phyloP scores from a whole-genome alignment of 805 yeast genomes.

The Metschnikowia orientalis region DNA sequence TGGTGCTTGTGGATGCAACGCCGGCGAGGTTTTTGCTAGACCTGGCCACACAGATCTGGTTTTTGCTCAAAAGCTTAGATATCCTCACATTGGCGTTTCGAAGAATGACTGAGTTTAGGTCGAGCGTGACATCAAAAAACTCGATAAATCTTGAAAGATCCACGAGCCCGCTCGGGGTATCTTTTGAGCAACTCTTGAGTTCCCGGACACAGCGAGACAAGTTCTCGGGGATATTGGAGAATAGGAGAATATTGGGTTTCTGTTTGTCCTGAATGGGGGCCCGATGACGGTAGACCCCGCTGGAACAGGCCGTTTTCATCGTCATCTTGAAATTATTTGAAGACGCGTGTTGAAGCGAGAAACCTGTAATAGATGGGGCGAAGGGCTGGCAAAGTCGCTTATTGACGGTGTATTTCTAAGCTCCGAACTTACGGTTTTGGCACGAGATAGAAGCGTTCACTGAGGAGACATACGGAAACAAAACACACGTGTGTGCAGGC shows the following conservation, averaged over 20 bases:
- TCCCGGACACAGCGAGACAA: slow-evolving; percentile 18
- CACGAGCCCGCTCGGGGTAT: slow-evolving; percentile 13
- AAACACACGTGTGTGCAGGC: too few species aligned
- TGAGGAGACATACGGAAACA: too few species aligned
- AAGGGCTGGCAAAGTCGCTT: too few species aligned
- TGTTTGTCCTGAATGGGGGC: slow-evolving; percentile 23
- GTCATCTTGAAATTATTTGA: slow-evolving; percentile 5
- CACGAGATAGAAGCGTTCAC: too few species aligned
- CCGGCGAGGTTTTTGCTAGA: slow-evolving; percentile 5
- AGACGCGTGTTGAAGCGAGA: too few species aligned
- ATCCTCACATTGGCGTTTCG: slow-evolving; percentile 28
- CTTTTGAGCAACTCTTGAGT: slow-evolving; percentile 12
- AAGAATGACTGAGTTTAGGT: slow-evolving; percentile 32
- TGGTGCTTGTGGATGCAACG: slow-evolving; percentile 2
- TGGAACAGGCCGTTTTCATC: not conserved
- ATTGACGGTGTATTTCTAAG: too few species aligned
- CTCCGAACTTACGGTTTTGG: too few species aligned
- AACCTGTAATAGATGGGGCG: too few species aligned
- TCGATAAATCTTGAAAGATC: slow-evolving; percentile 17
- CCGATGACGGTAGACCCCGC: slow-evolving; percentile 12
- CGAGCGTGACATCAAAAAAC: slow-evolving; percentile 27
- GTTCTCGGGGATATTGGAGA: slow-evolving; percentile 32
- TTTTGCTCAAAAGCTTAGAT: slow-evolving; percentile 31
- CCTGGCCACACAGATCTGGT: slow-evolving; percentile 32
- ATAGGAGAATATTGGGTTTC: slow-evolving; percentile 36